These are phyloP conservation scores for Salix purpurea DNA, from an alignment of 345 rosid genomes.

Conservation along the genomic window DNA sequence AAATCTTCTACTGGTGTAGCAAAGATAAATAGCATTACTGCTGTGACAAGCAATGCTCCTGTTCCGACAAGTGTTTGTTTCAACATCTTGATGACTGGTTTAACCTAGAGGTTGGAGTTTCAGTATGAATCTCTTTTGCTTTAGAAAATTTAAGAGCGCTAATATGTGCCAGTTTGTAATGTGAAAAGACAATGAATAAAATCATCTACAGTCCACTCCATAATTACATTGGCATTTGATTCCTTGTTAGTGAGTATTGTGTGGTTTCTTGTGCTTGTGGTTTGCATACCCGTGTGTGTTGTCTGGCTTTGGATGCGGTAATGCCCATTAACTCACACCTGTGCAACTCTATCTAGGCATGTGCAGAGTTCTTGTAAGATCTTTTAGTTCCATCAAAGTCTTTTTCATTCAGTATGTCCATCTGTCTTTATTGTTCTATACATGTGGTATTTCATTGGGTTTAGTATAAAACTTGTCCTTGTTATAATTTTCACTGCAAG, in stretches of 20 bases:
- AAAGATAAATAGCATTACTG: slow-evolving; percentile 56
- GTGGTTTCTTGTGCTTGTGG: neutral
- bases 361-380: neutral
- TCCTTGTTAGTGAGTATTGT: slow-evolving; percentile 4
- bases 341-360: neutral
- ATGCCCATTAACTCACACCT: neutral
- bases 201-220: neutral
- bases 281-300: neutral
- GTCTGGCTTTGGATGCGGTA: too few relatives aligned
- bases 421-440: too few relatives aligned
- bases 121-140: slow-evolving; percentile 7
- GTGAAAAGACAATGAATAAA: neutral
- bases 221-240: neutral
- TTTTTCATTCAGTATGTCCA: neutral
- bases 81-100: slow-evolving; percentile 82
- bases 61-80: slow-evolving; percentile 82
- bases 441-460: neutral
- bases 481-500: neutral
- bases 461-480: neutral
- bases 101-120: slow-evolving; percentile 46
- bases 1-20: slow-evolving; percentile 82
- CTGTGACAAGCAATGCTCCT: slow-evolving; percentile 72
- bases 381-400: neutral
- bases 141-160: neutral
- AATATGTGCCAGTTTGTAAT: neutral